These are phyloP conservation scores for Stentor coeruleus DNA, from an alignment of 73 alveolate genomes.

Conservation along the genomic window DNA sequence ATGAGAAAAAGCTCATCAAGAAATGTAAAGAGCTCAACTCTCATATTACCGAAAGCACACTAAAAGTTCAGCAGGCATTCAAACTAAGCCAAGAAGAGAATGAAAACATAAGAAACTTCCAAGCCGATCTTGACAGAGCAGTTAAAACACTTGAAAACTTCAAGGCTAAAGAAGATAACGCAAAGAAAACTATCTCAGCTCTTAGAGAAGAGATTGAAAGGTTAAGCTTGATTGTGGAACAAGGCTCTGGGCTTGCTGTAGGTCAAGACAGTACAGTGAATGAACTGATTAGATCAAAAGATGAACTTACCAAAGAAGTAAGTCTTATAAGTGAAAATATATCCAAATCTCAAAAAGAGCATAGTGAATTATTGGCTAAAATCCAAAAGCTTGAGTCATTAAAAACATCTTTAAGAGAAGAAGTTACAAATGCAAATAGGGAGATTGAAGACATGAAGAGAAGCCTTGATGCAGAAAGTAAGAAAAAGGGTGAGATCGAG, in stretches of 20 bases:
- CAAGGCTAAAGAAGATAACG: slow-evolving; percentile 83
- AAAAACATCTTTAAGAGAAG: not conserved
- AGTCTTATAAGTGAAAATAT: slow-evolving; percentile 1
- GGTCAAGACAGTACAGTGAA: slow-evolving; percentile 66
- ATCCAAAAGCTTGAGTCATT: not conserved
- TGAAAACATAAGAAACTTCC: slow-evolving; percentile 72
- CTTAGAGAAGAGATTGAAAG: not conserved
- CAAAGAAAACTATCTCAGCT: slow-evolving; percentile 63
- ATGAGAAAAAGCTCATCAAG: slow-evolving; percentile 69
- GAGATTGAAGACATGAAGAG: not conserved
- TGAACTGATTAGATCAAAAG: slow-evolving; percentile 54
- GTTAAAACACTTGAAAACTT: slow-evolving; percentile 76
- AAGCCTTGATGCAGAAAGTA: not conserved
- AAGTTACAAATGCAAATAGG: not conserved
- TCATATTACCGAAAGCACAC: slow-evolving; percentile 67
- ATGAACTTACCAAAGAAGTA: slow-evolving; percentile 47
- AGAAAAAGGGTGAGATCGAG: slow-evolving; percentile 7
- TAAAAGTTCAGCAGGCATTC: slow-evolving; percentile 72
- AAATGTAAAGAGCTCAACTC: slow-evolving; percentile 69
- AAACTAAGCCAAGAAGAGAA: slow-evolving; percentile 73
- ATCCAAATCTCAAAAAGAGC: slow-evolving; percentile 12
- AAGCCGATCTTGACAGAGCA: slow-evolving; percentile 83
- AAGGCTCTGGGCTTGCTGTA: slow-evolving; percentile 61
- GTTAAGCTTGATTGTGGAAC: slow-evolving; percentile 55
- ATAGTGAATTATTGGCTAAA: not conserved